Evolutionary conservation across 371 early-diverging fungal genomes (phyloP).

Genomic region (Rhizopus stolonifer): DNA sequence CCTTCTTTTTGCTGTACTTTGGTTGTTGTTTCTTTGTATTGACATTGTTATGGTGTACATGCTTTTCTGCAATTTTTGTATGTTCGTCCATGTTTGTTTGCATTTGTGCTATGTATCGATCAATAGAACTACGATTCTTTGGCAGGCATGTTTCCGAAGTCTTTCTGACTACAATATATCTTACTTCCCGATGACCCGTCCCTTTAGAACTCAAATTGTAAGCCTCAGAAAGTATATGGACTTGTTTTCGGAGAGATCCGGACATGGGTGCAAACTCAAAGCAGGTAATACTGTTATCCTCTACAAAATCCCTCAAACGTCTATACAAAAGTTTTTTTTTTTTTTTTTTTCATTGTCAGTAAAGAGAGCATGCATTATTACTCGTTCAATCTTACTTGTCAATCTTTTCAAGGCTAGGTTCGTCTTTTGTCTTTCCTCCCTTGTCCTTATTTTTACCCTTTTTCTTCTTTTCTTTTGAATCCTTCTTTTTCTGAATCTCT

Average conservation of each 20-base stretch:
- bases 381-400: no score
- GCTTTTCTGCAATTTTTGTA: conserved; percentile 15
- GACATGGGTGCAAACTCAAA: conserved; percentile 58
- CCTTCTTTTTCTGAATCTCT: conserved; percentile 13
- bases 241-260: conserved; percentile 46
- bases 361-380: no score
- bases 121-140: conserved; percentile 46
- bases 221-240: conserved; percentile 51
- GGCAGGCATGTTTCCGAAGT: conserved; percentile 53
- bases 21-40: conserved; percentile 7
- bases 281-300: conserved; percentile 36
- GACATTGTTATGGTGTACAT: conserved; percentile 9
- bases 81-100: conserved; percentile 32
- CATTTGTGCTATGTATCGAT: conserved; percentile 38
- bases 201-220: conserved; percentile 55
- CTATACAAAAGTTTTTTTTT: conserved; percentile 13
- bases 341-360: no score
- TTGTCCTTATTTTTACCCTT: conserved; percentile 15
- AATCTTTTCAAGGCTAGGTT: conserved; percentile 9
- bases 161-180: conserved; percentile 46
- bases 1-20: not conserved
- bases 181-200: conserved; percentile 40
- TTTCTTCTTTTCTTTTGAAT: conserved; percentile 17
- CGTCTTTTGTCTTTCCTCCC: conserved; percentile 17
- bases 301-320: conserved; percentile 39